A percentile compares a stretch with the other conserved stretches of the same genome.
These are phyloP conservation scores for Spizellomyces sp. DNA, from an alignment of 192 early-diverging fungal genomes.

Conservation along the genomic window DNA sequence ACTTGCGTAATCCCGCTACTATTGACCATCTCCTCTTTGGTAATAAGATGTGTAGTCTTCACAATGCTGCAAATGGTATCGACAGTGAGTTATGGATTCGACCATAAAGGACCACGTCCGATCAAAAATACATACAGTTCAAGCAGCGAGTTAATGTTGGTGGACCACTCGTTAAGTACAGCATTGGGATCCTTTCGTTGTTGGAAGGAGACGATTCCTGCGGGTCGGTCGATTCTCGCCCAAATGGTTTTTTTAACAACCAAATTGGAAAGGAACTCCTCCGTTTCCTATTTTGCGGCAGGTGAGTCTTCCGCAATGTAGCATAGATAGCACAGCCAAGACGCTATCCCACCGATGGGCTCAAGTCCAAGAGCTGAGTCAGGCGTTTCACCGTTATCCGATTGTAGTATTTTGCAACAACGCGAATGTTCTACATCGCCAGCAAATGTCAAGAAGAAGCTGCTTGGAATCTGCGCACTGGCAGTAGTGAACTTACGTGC, in stretches of 20 bases:
- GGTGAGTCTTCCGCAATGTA: neutral
- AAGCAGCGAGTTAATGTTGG: slow-evolving; percentile 84
- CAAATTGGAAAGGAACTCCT: slow-evolving; percentile 89
- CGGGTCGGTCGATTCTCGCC: slow-evolving; percentile 92
- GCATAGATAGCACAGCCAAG: neutral
- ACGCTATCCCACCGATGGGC: slow-evolving; percentile 54
- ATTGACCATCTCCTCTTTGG: slow-evolving; percentile 63
- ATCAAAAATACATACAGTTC: slow-evolving; percentile 49
- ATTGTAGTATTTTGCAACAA: slow-evolving; percentile 95
- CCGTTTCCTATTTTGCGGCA: slow-evolving; percentile 68
- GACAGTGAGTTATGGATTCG: neutral
- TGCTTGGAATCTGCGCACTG: neutral
- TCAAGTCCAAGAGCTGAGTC: slow-evolving; percentile 88
- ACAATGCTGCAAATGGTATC: slow-evolving; percentile 60
- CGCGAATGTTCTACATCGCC: slow-evolving; percentile 78
- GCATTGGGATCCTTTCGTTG: slow-evolving; percentile 83
- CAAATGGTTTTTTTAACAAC: slow-evolving; percentile 95
- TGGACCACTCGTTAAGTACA: slow-evolving; percentile 91
- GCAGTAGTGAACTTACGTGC: slow-evolving; percentile 64
- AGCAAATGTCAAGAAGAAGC: neutral
- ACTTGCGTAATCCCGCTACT: slow-evolving; percentile 37
- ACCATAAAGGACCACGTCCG: too few relatives aligned
- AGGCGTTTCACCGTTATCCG: slow-evolving; percentile 83
- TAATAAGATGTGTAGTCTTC: slow-evolving; percentile 75
- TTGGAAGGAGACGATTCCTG: slow-evolving; percentile 87